Percentiles rank a stretch among this genome's conserved stretches.
Conservation (phyloP, 2,329 filamentous ascomycete species). For the Neophaeococcomyces mojaviensis region DNA sequence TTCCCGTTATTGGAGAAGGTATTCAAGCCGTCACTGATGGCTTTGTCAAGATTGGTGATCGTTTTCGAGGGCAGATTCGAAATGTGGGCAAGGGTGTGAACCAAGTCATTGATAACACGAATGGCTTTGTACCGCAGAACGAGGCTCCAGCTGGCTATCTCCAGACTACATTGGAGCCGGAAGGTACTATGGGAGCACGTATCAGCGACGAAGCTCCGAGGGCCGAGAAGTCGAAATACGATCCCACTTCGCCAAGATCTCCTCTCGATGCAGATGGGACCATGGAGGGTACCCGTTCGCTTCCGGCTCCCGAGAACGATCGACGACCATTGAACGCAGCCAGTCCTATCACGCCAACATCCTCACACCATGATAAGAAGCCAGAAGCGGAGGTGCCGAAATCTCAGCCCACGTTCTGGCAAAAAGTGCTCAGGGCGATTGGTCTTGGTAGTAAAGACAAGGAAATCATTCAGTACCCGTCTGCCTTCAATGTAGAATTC, state of each 20-base stretch:
- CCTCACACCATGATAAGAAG: conserved; percentile 1
- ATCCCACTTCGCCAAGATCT: conserved; percentile 7
- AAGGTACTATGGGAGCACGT: neutral
- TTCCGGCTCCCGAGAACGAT: conserved; percentile 6
- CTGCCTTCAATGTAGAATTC: conserved; percentile 56
- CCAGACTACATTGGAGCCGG: neutral
- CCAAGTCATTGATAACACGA: conserved; percentile 28
- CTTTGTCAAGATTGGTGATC: conserved; percentile 38
- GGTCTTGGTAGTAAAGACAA: conserved; percentile 18
- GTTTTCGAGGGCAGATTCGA: conserved; percentile 37
- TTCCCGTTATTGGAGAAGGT: conserved; percentile 45
- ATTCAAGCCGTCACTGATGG: conserved; percentile 46
- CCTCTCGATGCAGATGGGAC: conserved; percentile 5
- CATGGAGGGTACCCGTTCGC: conserved; percentile 1
- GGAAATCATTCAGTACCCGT: conserved; percentile 45
- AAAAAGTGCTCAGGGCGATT: conserved; percentile 18
- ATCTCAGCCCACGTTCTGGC: neutral
- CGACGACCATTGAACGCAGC: conserved; percentile 6
- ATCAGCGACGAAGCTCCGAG: neutral
- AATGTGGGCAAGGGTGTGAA: conserved; percentile 33
- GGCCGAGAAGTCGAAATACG: neutral
- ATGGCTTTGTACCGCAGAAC: conserved; percentile 26
- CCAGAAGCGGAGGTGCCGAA: neutral
- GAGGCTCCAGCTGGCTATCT: neutral
- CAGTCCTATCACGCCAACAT: conserved; percentile 5